These are phyloP conservation scores for Oryza longistaminata DNA, from an alignment of 176 grass and related monocot genomes.

Conservation along the genomic window DNA sequence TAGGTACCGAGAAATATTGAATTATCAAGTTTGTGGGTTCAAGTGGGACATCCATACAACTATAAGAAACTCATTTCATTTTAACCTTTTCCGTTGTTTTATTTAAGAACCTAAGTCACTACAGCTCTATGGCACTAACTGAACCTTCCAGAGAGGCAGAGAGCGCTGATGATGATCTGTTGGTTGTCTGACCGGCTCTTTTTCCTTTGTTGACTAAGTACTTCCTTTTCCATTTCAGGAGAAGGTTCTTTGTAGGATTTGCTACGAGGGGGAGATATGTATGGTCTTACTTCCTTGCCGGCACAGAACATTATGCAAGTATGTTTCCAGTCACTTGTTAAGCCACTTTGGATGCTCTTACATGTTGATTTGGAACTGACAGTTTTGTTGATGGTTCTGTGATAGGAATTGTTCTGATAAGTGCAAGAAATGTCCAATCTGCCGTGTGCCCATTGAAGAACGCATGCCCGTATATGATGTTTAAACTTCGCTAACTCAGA, in stretches of 20 bases:
- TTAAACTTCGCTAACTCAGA: slow-evolving; percentile 58
- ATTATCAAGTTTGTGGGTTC: background rate
- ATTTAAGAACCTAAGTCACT: background rate
- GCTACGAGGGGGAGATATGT: slow-evolving; percentile 89
- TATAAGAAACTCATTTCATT: background rate
- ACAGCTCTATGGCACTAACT: background rate
- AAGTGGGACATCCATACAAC: background rate
- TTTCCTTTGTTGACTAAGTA: slow-evolving; percentile 12
- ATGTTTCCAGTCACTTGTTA: slow-evolving; percentile 34
- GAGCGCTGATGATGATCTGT: background rate
- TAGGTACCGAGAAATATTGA: background rate
- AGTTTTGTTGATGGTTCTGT: slow-evolving; percentile 30
- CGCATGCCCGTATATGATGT: slow-evolving; percentile 96
- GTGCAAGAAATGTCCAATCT: slow-evolving; percentile 99
- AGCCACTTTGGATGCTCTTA: background rate
- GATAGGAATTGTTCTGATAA: slow-evolving; percentile 80
- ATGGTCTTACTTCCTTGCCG: slow-evolving; percentile 86
- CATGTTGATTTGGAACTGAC: slow-evolving; percentile 1
- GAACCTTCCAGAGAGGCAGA: background rate
- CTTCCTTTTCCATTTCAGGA: slow-evolving; percentile 52
- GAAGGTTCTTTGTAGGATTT: slow-evolving; percentile 95
- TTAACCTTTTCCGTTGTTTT: background rate
- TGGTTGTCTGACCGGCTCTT: background rate
- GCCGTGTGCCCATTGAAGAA: slow-evolving; percentile 86
- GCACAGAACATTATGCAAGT: slow-evolving; percentile 95